These are phyloP conservation scores for Protomyces inouyei DNA, from an alignment of 1,139 yeast genomes.

Conservation along the genomic window DNA sequence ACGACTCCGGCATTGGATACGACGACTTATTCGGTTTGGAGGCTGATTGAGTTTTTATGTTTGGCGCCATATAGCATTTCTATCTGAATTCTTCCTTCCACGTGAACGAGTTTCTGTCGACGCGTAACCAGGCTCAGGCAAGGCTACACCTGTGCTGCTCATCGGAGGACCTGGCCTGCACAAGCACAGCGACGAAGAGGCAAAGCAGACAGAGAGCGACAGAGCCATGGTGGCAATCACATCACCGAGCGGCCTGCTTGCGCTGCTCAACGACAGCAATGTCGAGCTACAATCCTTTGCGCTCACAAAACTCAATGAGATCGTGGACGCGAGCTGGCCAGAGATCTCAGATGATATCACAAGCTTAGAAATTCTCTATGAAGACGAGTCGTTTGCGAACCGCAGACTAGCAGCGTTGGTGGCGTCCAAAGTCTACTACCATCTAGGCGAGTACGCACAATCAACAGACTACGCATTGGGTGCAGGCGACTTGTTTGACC, in stretches of 20 bases:
- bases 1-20: background rate
- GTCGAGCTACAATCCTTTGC: slow-evolving; percentile 76
- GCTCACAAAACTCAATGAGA: slow-evolving; percentile 67
- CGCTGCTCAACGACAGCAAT: slow-evolving; percentile 80
- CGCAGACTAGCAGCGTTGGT: slow-evolving; percentile 84
- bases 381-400: slow-evolving; percentile 70
- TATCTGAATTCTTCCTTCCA: background rate
- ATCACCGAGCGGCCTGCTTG: slow-evolving; percentile 49
- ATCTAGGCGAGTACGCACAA: slow-evolving; percentile 87
- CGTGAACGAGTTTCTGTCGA: background rate
- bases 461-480: slow-evolving; percentile 83
- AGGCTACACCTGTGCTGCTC: too few species aligned
- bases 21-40: background rate
- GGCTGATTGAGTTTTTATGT: background rate
- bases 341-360: slow-evolving; percentile 88
- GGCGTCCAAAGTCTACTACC: slow-evolving; percentile 90
- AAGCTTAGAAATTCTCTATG: slow-evolving; percentile 84
- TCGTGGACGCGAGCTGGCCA: slow-evolving; percentile 94
- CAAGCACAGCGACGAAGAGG: background rate
- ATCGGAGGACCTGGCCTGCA: too few species aligned
- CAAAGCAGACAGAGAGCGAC: background rate
- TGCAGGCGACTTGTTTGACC: slow-evolving; percentile 75
- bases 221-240: background rate
- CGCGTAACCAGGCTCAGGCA: background rate
- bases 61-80: background rate